A percentile compares a stretch with the other conserved stretches of the same genome.
These are phyloP conservation scores for Neophaeococcomyces aloes DNA, from an alignment of 2,329 filamentous ascomycete species.

Conservation along the genomic window DNA sequence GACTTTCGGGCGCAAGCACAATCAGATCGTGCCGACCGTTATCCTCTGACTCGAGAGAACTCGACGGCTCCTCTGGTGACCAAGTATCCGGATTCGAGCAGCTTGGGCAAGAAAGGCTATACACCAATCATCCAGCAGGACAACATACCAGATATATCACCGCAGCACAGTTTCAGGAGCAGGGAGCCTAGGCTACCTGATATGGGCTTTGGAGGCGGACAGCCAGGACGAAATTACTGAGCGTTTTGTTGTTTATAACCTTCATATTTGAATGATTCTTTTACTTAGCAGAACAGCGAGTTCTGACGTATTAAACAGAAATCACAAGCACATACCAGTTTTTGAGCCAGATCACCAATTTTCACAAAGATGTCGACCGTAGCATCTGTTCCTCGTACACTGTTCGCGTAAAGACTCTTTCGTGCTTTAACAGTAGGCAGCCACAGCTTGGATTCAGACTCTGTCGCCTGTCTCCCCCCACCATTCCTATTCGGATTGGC, in stretches of 20 bases:
- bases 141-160: constrained; percentile 1
- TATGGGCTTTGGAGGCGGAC: constrained; percentile 11
- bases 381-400: no score
- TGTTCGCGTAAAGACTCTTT: no score
- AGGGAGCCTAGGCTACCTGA: constrained; percentile 17
- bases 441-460: no score
- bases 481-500: no score
- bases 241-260: not conserved
- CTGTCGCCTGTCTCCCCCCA: no score
- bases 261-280: no score
- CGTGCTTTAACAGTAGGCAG: no score
- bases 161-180: constrained; percentile 12
- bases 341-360: no score
- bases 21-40: constrained; percentile 9
- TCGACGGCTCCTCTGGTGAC: constrained; percentile 10
- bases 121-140: constrained; percentile 15
- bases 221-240: constrained; percentile 3
- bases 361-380: no score
- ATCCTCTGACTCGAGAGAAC: constrained; percentile 8
- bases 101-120: constrained; percentile 10
- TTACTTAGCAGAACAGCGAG: no score
- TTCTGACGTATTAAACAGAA: no score
- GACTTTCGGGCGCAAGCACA: constrained; percentile 15
- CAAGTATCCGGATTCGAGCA: not conserved
- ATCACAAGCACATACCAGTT: no score